A percentile compares a stretch with the other conserved stretches of the same genome.
Evolutionary conservation across 306 rosid species (phyloP).

Genomic region (Phaseolus lunatus): DNA sequence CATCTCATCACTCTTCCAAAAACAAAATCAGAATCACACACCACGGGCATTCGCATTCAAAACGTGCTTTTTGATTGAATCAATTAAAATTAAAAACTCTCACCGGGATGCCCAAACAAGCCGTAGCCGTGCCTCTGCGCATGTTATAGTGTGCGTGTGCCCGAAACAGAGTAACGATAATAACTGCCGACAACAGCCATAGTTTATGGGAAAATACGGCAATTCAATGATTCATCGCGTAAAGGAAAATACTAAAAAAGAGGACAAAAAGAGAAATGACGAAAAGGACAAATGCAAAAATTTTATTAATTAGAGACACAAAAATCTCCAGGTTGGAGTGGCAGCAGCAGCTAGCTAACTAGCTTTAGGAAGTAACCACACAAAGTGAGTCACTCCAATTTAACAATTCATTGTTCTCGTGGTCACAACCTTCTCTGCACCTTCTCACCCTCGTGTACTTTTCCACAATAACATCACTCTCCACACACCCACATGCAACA

Average conservation of each 20-base stretch:
- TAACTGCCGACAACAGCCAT: conserved; percentile 58
- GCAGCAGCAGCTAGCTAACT: neutral
- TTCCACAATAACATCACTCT: conserved; percentile 50
- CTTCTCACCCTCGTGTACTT: conserved; percentile 57
- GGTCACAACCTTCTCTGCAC: conserved; percentile 69
- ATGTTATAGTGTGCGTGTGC: neutral
- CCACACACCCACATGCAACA: conserved; percentile 27
- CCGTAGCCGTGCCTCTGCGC: neutral
- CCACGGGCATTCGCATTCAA: neutral
- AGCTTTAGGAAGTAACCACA: conserved; percentile 64
- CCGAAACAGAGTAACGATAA: conserved; percentile 56
- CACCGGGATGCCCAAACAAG: neutral
- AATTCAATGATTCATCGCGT: neutral
- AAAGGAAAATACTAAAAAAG: neutral
- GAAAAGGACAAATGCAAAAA: conserved; percentile 44
- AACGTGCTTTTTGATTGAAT: conserved; percentile 1
- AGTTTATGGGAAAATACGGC: conserved; percentile 37
- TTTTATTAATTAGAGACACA: conserved; percentile 26
- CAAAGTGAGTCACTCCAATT: conserved; percentile 61
- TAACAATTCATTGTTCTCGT: conserved; percentile 55
- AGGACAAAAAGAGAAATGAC: conserved; percentile 5
- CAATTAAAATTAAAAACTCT: conserved; percentile 12
- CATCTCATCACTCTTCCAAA: neutral
- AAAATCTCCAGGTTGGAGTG: conserved; percentile 21
- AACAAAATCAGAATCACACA: neutral